Conservation (phyloP, 2,329 filamentous ascomycete genomes). For the Hawksworthiomyces lignivorus region DNA sequence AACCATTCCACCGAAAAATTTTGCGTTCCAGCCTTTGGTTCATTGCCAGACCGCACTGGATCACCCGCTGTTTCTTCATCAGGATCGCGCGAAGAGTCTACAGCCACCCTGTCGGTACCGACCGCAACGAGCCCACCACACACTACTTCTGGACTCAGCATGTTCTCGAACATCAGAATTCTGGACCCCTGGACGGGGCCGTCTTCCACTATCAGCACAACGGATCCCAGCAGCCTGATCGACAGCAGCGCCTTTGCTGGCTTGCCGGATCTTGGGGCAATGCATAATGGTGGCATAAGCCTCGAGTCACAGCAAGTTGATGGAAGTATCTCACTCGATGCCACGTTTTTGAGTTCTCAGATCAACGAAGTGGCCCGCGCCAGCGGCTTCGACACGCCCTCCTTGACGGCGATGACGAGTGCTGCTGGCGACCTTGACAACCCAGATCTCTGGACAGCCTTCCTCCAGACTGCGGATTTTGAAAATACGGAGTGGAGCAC, state of each 20-base stretch:
- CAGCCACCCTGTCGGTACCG: no score
- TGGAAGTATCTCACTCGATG: no score
- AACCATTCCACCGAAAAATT: slow-evolving; percentile 3
- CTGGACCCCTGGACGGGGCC: slow-evolving; percentile 2
- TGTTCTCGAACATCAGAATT: slow-evolving; percentile 2
- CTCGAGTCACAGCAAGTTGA: no score
- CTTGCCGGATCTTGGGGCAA: no score
- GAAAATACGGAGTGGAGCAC: not conserved
- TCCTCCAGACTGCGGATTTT: slow-evolving; percentile 1
- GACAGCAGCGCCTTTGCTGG: no score
- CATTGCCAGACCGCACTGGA: slow-evolving; percentile 1
- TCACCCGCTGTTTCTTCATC: no score
- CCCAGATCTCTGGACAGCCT: not conserved
- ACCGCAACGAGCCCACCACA: no score
- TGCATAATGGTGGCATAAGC: no score
- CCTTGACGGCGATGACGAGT: not conserved
- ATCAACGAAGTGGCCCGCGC: not conserved
- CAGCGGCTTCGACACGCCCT: not conserved
- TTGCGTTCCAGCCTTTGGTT: no score
- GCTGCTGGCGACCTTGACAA: not conserved
- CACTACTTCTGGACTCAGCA: no score
- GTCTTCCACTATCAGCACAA: not conserved
- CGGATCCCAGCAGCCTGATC: no score
- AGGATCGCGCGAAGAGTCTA: no score
- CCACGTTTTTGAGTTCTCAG: not conserved